Evolutionary conservation across 2,329 filamentous ascomycete genomes (phyloP).

Genomic region (Fusarium papillatum): DNA sequence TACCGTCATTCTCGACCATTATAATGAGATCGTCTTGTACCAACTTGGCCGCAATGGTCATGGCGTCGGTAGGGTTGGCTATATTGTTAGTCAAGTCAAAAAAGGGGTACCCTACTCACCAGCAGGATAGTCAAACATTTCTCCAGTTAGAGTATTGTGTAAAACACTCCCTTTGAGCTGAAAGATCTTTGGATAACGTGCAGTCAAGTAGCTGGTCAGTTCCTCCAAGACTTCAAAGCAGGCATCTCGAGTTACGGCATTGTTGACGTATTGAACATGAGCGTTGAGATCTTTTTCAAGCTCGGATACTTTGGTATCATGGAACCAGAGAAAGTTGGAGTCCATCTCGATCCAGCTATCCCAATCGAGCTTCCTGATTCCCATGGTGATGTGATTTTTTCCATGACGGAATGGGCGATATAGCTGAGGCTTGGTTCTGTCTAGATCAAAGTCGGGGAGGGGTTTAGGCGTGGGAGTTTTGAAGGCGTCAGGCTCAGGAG

Average conservation of each 20-base stretch:
- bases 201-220: slow-evolving; percentile 18
- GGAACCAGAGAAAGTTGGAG: slow-evolving; percentile 30
- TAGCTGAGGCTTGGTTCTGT: slow-evolving; percentile 19
- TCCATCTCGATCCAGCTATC: slow-evolving; percentile 39
- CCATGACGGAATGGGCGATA: slow-evolving; percentile 37
- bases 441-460: slow-evolving; percentile 12
- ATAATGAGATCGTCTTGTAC: slow-evolving; percentile 35
- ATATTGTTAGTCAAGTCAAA: neutral
- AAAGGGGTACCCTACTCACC: neutral
- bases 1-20: slow-evolving; percentile 33
- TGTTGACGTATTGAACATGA: slow-evolving; percentile 33
- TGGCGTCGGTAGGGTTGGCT: slow-evolving; percentile 28
- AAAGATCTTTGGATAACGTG: slow-evolving; percentile 32
- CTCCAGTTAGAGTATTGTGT: slow-evolving; percentile 18
- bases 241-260: slow-evolving; percentile 25
- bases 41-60: slow-evolving; percentile 28
- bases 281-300: slow-evolving; percentile 25
- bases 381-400: slow-evolving; percentile 33
- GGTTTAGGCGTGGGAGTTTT: slow-evolving; percentile 16
- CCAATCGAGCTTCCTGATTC: slow-evolving; percentile 33
- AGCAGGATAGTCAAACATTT: slow-evolving; percentile 23
- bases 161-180: neutral
- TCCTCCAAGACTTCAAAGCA: slow-evolving; percentile 34
- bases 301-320: slow-evolving; percentile 32
- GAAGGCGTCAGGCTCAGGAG: neutral